Evolutionary conservation across 2,329 filamentous ascomycete genomes (phyloP).

Genomic region (Talaromyces sp.): DNA sequence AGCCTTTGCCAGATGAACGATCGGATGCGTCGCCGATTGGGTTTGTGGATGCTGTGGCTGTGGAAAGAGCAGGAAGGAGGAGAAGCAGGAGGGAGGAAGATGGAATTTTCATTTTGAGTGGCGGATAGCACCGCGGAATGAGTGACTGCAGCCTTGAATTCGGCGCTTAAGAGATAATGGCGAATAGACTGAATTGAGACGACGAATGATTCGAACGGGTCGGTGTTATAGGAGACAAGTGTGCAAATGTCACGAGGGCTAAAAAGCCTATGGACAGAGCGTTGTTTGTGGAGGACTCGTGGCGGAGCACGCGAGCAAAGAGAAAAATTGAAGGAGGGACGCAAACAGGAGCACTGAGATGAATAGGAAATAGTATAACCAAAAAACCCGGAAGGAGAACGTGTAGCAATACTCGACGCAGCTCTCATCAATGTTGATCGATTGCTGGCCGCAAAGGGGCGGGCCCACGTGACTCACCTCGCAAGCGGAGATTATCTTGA

Average conservation of each 20-base stretch:
- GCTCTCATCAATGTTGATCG: neutral
- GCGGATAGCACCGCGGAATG: slow-evolving; percentile 1
- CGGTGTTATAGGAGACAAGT: neutral
- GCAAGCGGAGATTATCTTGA: slow-evolving; percentile 4
- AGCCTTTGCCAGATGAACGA: slow-evolving; percentile 14
- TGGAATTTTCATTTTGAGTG: slow-evolving; percentile 37
- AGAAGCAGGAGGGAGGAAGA: slow-evolving; percentile 38
- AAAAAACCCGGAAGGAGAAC: neutral
- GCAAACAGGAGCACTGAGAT: neutral
- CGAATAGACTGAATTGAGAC: neutral
- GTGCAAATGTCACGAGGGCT: slow-evolving; percentile 1
- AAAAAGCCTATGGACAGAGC: neutral
- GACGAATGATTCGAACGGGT: neutral
- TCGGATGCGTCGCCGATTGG: slow-evolving; percentile 20
- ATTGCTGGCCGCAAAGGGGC: neutral
- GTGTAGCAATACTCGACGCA: neutral
- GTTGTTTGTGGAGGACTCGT: neutral
- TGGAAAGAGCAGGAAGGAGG: slow-evolving; percentile 38
- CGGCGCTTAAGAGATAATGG: neutral
- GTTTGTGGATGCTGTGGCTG: slow-evolving; percentile 24
- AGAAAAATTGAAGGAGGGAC: neutral
- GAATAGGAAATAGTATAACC: neutral
- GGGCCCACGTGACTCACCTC: slow-evolving; percentile 1
- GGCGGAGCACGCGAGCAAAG: neutral
- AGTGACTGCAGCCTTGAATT: neutral